Evolutionary conservation across 2,329 filamentous ascomycete species (phyloP), one percentile per base, ranked within the genome.

Genomic region (Calonectria multiphialidica): DNA sequence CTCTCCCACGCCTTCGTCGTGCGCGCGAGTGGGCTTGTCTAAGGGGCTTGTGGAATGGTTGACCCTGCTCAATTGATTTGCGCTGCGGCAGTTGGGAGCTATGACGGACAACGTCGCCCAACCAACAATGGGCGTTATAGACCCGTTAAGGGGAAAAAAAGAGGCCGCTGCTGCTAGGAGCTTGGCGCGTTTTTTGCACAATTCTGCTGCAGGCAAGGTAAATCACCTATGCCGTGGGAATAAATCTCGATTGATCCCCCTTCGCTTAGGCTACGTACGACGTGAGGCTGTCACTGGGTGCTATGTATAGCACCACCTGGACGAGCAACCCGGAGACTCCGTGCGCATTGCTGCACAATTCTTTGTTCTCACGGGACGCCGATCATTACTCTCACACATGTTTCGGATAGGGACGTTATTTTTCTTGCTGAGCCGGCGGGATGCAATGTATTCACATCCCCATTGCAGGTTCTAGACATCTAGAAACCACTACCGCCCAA

Each of bases 171-270:
- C 28, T 8, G 30, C 47, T 12, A n/a, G 15, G 40, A 23, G 21
- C 30, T 28, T 28, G 55, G 55, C 49, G n/a, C n/a, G n/a, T 53
- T 6, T 18, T 53, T 28, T 16, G 28, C 25, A 18, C 25, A 53
- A 33, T 23, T 47, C 44, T n/a, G 23, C 44, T 21, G 21, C 12
- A 47, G n/a, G 44, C 44, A 47, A 47, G 18, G 25, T 33, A 33
- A 53, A 53, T 53, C 49, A 33, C 57, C 57, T 44, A 25, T 23
- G 25, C 40, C 40, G 40, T 42, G 37, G 40, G 16, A 30, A 62
- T 62, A 62, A 44, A 62, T 62, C 57, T 44, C 37, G 57, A 42
- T 62, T 62, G 57, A 45, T 62, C 57, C 40, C 57, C 57, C 57
- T 45, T 62, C 57, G 57, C 40, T 62, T 62, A 62, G 35, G 21